Percentiles rank a stretch among this genome's conserved stretches.
Conservation (phyloP, 2,329 filamentous ascomycete genomes). For the Fusarium sp. region DNA sequence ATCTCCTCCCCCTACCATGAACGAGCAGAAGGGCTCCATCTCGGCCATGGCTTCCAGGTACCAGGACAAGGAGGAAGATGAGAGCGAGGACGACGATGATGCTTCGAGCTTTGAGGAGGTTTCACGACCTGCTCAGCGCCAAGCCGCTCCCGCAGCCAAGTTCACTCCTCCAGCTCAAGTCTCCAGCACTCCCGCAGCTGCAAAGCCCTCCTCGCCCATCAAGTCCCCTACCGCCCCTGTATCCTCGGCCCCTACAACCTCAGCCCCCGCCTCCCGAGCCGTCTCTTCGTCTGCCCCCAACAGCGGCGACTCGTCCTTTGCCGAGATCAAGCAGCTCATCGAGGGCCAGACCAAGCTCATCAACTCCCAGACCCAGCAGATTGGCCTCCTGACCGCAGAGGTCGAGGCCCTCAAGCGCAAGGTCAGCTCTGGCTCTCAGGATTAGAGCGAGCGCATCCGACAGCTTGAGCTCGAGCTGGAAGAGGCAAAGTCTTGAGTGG, state of each 20-base stretch:
- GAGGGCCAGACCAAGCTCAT: slow-evolving; percentile 83
- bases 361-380: slow-evolving; percentile 79
- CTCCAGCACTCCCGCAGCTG: slow-evolving; percentile 37
- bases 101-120: slow-evolving; percentile 89
- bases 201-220: slow-evolving; percentile 51
- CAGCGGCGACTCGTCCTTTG: slow-evolving; percentile 72
- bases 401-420: slow-evolving; percentile 85
- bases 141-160: slow-evolving; percentile 56
- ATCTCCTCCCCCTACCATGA: slow-evolving; percentile 73
- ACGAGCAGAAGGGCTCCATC: slow-evolving; percentile 89
- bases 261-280: slow-evolving; percentile 41
- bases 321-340: slow-evolving; percentile 81
- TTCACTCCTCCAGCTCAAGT: slow-evolving; percentile 51
- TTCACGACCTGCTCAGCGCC: slow-evolving; percentile 76
- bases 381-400: slow-evolving; percentile 74
- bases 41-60: slow-evolving; percentile 86
- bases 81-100: slow-evolving; percentile 72
- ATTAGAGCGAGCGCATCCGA: slow-evolving; percentile 75
- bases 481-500: slow-evolving; percentile 65
- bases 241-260: slow-evolving; percentile 49
- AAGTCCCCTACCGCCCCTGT: slow-evolving; percentile 42
- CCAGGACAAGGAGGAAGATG: slow-evolving; percentile 75
- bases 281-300: slow-evolving; percentile 47
- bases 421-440: slow-evolving; percentile 66
- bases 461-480: slow-evolving; percentile 76